A percentile compares a stretch with the other conserved stretches of the same genome.
Evolutionary conservation across 1,139 yeast species (phyloP).

Genomic region (Candida albicans): DNA sequence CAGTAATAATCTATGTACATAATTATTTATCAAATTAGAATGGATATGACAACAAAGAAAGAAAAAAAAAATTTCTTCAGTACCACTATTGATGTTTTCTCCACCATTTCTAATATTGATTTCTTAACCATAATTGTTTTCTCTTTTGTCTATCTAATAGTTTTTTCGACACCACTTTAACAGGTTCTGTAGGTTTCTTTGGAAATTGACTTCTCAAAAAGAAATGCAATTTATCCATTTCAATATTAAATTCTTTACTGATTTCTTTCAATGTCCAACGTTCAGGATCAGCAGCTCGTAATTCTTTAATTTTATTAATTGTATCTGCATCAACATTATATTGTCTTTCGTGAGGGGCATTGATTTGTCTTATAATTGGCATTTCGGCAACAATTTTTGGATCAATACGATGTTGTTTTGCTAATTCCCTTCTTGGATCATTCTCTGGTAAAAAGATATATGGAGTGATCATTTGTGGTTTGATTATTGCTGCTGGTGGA

Average conservation of each 20-base stretch:
- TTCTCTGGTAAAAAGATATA: conserved; percentile 64
- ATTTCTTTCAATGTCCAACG: conserved; percentile 67
- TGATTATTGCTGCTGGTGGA: conserved; percentile 35
- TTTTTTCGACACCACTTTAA: conserved; percentile 3
- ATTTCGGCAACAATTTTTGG: conserved; percentile 49
- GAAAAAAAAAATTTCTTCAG: too few species aligned
- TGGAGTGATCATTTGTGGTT: conserved; percentile 53
- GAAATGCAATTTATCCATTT: conserved; percentile 12
- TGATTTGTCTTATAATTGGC: conserved; percentile 47
- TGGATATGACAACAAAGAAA: neutral
- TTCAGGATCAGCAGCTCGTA: conserved; percentile 63
- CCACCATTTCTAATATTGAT: conserved; percentile 35
- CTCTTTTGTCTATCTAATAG: conserved; percentile 52
- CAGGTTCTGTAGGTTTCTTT: conserved; percentile 13
- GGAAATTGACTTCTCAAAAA: conserved; percentile 16
- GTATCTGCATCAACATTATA: conserved; percentile 64
- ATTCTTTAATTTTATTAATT: conserved; percentile 57
- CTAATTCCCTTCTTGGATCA: conserved; percentile 56
- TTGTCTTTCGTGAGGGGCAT: conserved; percentile 38
- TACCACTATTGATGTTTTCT: too few species aligned
- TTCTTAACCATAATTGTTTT: conserved; percentile 62
- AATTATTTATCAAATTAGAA: neutral
- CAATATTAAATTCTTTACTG: conserved; percentile 56
- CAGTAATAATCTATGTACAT: conserved; percentile 3
- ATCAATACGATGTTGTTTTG: conserved; percentile 17